Percentiles rank a stretch among this genome's conserved stretches.
Conservation (phyloP, 2,329 filamentous ascomycete genomes). For the Sordariomycetes sp. region DNA sequence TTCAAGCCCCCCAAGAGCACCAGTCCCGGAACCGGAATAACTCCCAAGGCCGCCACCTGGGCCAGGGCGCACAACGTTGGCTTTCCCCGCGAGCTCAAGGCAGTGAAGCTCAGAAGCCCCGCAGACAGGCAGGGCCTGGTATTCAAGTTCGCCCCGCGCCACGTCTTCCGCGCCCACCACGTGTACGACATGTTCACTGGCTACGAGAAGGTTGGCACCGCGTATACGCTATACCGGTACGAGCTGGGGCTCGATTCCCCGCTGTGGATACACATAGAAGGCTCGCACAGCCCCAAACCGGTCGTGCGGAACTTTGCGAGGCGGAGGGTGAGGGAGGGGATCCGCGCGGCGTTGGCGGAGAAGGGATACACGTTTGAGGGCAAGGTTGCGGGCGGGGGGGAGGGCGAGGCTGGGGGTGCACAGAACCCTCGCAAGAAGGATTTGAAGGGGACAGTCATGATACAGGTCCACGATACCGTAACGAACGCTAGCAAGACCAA, state of each 20-base stretch:
- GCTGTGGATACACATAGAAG: constrained; percentile 7
- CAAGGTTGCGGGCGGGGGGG: constrained; percentile 1
- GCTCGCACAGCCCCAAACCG: constrained; percentile 4
- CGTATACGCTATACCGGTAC: constrained; percentile 8
- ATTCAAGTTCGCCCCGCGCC: constrained; percentile 4
- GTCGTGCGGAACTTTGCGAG: constrained; percentile 7
- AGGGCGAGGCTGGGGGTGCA: background rate
- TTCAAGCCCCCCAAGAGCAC: background rate
- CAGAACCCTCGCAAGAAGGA: background rate
- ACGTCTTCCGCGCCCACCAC: constrained; percentile 4
- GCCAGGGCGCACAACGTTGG: background rate
- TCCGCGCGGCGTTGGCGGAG: constrained; percentile 7
- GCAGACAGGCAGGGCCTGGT: background rate
- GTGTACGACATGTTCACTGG: constrained; percentile 5
- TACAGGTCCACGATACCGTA: constrained; percentile 5
- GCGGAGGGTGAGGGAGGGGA: constrained; percentile 7
- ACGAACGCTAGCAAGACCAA: background rate
- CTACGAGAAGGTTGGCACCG: constrained; percentile 6
- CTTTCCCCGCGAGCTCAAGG: background rate
- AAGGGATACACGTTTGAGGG: constrained; percentile 6
- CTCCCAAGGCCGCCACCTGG: background rate
- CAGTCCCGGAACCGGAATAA: background rate
- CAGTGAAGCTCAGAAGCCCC: background rate
- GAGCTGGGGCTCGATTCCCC: constrained; percentile 6
- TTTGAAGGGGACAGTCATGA: constrained; percentile 4